Evolutionary conservation across 805 yeast genomes (phyloP), one percentile per base, ranked within the genome.

Genomic region (Ogataea saltuana): DNA sequence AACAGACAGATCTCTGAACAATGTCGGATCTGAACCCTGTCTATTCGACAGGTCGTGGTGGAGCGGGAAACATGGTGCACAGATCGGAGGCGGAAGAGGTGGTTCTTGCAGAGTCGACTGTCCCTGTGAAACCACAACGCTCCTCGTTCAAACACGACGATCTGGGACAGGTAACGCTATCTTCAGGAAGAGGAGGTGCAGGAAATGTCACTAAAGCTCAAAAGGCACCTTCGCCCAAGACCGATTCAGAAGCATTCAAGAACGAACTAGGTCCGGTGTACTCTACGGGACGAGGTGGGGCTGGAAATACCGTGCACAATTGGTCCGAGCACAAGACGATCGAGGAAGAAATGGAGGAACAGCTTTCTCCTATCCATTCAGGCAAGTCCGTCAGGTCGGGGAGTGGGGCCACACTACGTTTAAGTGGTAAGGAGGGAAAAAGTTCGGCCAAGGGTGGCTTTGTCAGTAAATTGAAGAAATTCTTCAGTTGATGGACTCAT

Each of bases 181-280:
- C 78, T n/a, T 72, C 81, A 0, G 81, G 82, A 6, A 62, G 82
- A 50, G 83, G 83, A 22, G 83, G 82, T 8, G 77, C 76, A 4
- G 80, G 80, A 11, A 77, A 77, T 52, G 68, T 75, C 36, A 59
- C 67, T 39, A 63, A 70, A 23, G 63, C 71, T 6, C 60, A 61
- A 28, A 62, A 64, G 25, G 55, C 64, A 1, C 81, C 80, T 3
- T 68, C 74, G 9, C 80, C 80, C 4, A 56, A 49, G 25, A 45
- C 51, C 12, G 70, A 62, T 41, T 63, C 70, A 20, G 70, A 63
- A 16, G 60, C 70, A 21, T 64, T 63, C 48, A 68, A 74, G 31
- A 69, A 63, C 54, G 64, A 65, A 51, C 60, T 63, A 40, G 64
- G 64, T 39, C 67, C 61, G 35, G 71, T 67, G 42, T 68, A 71